Conservation (phyloP, 1,284 basidiomycete genomes). For the Lentinula novae-zelandiae region DNA sequence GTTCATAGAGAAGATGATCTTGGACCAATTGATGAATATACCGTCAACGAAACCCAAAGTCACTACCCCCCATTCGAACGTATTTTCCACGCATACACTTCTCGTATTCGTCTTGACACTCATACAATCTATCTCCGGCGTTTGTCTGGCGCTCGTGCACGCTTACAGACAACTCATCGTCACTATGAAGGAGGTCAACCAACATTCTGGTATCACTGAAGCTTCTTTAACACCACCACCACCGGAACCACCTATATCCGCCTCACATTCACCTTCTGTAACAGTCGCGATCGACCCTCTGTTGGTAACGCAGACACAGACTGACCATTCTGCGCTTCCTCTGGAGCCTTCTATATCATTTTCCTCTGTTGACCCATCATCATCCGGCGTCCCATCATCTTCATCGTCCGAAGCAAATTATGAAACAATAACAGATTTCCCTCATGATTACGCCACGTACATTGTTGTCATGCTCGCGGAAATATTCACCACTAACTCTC, state of each 20-base stretch:
- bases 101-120: constrained; percentile 68
- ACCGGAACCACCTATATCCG: constrained; percentile 7
- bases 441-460: constrained; percentile 30
- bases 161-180: constrained; percentile 61
- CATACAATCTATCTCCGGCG: constrained; percentile 66
- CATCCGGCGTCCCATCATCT: constrained; percentile 8
- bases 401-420: constrained; percentile 5
- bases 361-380: constrained; percentile 2
- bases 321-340: background rate
- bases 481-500: constrained; percentile 42
- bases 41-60: constrained; percentile 21
- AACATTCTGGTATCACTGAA: constrained; percentile 25
- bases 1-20: constrained; percentile 69
- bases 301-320: constrained; percentile 17
- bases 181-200: constrained; percentile 66
- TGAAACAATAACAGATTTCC: constrained; percentile 11
- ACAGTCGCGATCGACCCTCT: constrained; percentile 14
- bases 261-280: constrained; percentile 18
- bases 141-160: constrained; percentile 61
- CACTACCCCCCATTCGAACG: constrained; percentile 24
- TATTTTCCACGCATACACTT: constrained; percentile 55
- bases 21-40: constrained; percentile 55
- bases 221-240: background rate
- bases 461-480: constrained; percentile 44
- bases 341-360: constrained; percentile 14